A percentile compares a stretch with the other conserved stretches of the same genome.
Evolutionary conservation across 202 grass and related monocot species (phyloP).

Genomic region (Elaeis oleifera): DNA sequence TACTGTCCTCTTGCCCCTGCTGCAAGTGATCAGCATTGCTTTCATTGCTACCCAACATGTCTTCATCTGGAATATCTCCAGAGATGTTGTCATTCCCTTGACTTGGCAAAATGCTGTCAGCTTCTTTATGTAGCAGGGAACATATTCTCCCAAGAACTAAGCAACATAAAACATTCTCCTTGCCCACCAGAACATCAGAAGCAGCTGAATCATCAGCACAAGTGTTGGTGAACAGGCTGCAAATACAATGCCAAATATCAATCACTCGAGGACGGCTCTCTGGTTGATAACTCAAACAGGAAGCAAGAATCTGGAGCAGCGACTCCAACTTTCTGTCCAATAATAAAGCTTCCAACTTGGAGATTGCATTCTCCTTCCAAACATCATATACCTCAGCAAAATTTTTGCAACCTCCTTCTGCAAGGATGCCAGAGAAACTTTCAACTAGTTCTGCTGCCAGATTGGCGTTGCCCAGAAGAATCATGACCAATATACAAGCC

Average conservation of each 20-base stretch:
- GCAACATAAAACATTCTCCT: slow-evolving; percentile 40
- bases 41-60: slow-evolving; percentile 21
- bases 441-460: slow-evolving; percentile 26
- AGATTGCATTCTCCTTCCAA: slow-evolving; percentile 50
- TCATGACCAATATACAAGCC: slow-evolving; percentile 44
- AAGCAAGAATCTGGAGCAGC: slow-evolving; percentile 29
- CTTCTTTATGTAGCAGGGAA: slow-evolving; percentile 10
- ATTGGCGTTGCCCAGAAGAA: slow-evolving; percentile 49
- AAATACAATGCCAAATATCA: slow-evolving; percentile 56
- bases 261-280: slow-evolving; percentile 38
- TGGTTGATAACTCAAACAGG: slow-evolving; percentile 59
- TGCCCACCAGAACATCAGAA: slow-evolving; percentile 27
- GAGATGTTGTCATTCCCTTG: slow-evolving; percentile 19
- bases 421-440: slow-evolving; percentile 9
- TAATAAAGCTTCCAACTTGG: slow-evolving; percentile 42
- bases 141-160: slow-evolving; percentile 50
- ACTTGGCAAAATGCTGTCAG: slow-evolving; percentile 21
- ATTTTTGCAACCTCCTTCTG: slow-evolving; percentile 14
- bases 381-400: slow-evolving; percentile 44
- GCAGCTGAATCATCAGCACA: slow-evolving; percentile 25
- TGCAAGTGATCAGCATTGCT: slow-evolving; percentile 8
- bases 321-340: slow-evolving; percentile 38
- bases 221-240: slow-evolving; percentile 21
- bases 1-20: slow-evolving; percentile 16
- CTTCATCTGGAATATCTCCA: slow-evolving; percentile 16